Conservation (phyloP, 768 basidiomycete genomes). For the Cystoderma amianthinum region DNA sequence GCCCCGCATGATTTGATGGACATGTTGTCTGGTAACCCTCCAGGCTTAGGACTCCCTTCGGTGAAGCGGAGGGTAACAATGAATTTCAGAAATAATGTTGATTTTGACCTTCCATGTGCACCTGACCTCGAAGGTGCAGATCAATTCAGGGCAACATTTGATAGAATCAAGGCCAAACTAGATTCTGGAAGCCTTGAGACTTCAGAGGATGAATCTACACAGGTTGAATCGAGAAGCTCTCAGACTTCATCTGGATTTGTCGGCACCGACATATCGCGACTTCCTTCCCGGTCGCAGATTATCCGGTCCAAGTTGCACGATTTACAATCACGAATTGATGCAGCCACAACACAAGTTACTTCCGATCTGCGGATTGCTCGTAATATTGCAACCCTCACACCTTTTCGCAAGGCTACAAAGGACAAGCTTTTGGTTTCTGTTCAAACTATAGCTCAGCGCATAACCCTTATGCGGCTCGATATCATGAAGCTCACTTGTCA, state of each 20-base stretch:
- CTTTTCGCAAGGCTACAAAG: constrained; percentile 81
- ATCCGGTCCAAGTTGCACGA: constrained; percentile 57
- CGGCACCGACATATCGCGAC: constrained; percentile 18
- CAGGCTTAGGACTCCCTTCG: constrained; percentile 12
- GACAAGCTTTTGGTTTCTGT: constrained; percentile 63
- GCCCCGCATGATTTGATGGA: constrained; percentile 32
- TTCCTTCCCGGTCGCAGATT: constrained; percentile 49
- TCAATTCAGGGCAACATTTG: constrained; percentile 77
- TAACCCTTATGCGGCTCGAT: constrained; percentile 67
- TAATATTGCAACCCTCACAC: constrained; percentile 80
- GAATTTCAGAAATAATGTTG: constrained; percentile 21
- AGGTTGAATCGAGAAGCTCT: neutral
- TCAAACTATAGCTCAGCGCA: constrained; percentile 52
- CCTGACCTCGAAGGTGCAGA: constrained; percentile 55
- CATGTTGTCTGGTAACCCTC: constrained; percentile 25
- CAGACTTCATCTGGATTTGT: constrained; percentile 11
- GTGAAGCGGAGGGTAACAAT: constrained; percentile 21
- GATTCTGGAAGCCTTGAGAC: constrained; percentile 34
- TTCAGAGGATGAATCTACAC: neutral
- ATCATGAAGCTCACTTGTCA: constrained; percentile 69
- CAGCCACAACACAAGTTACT: constrained; percentile 53
- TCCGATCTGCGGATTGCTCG: constrained; percentile 65
- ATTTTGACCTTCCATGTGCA: constrained; percentile 38
- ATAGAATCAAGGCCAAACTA: constrained; percentile 80
- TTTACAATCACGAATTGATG: constrained; percentile 51